phyloP scores from a whole-genome alignment of 1,139 yeast genomes.

The Arxiozyma heterogenica region DNA sequence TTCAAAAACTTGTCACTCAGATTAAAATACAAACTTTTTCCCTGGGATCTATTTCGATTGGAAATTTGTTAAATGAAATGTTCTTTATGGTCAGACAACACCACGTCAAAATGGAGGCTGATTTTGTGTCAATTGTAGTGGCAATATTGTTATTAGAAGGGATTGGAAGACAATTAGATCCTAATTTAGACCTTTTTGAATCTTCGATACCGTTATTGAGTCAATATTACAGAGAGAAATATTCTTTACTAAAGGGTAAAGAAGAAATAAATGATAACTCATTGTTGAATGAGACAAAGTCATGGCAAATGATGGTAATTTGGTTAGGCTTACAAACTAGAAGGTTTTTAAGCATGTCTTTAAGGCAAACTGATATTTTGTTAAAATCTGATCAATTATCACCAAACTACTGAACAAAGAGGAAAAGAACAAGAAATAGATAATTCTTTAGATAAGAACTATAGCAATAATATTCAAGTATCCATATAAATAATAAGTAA shows the following conservation, averaged over 20 bases:
- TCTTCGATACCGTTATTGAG: slow-evolving; percentile 86
- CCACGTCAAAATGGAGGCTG: slow-evolving; percentile 97
- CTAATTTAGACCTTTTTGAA: slow-evolving; percentile 86
- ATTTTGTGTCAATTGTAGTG: slow-evolving; percentile 85
- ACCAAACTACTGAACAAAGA: slow-evolving; percentile 39
- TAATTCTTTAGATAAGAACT: too few species aligned
- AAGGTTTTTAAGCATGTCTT: slow-evolving; percentile 74
- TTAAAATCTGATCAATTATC: slow-evolving; percentile 53
- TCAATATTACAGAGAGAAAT: slow-evolving; percentile 60
- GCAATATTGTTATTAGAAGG: slow-evolving; percentile 88
- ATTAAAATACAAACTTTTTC: slow-evolving; percentile 87
- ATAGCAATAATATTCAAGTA: not conserved
- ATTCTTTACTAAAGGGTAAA: slow-evolving; percentile 32
- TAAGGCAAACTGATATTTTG: slow-evolving; percentile 41
- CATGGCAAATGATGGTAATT: slow-evolving; percentile 73
- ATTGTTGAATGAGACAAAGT: slow-evolving; percentile 49
- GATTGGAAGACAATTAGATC: slow-evolving; percentile 88
- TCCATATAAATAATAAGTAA: too few species aligned
- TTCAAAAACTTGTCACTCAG: slow-evolving; percentile 68
- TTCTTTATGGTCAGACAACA: slow-evolving; percentile 84
- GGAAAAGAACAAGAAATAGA: too few species aligned
- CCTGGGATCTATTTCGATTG: slow-evolving; percentile 82
- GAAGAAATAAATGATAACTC: slow-evolving; percentile 29
- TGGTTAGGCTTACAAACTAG: slow-evolving; percentile 89
- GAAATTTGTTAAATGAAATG: slow-evolving; percentile 81